Evolutionary conservation across 371 early-diverging fungal species (phyloP), one percentile per base, ranked within the genome.

Genomic region (Smittium mucronatum): DNA sequence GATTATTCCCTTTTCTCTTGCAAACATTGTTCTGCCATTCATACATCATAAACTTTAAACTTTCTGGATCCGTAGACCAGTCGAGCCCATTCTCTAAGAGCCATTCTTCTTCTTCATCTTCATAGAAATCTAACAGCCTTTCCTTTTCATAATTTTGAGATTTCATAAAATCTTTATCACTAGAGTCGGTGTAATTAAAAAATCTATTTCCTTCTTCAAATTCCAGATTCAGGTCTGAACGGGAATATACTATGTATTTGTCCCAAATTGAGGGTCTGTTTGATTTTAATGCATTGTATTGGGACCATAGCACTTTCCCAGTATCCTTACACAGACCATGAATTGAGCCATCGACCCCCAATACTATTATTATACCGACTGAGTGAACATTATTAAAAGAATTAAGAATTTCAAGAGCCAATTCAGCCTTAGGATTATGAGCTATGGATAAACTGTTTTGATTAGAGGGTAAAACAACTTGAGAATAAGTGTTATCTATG

Each of bases 51-150:
- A 67, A 64, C 67, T 75, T 63, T 78, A 71, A 57, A 47, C 36
- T 64, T 74, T 72, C 70, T 16, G 73, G 68, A n/a, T 78, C 73
- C 0, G 76, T 77, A 28, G 72, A 66, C 78, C 78, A 78, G 61
- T 78, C 78, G 2, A 78, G 71, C 0, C 78, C 78, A 36, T 78
- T 76, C 33, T 78, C 75, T 57, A 78, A 68, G 17, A 75, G 69
- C 78, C 78, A 78, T 63, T 78, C 75, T 31, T 78, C 77, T 36
- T 77, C 78, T 17, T 70, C 72, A 26, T 72, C 75, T 1, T 35
- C 67, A 17, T 71, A 64, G 26, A 26, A 64, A 2, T 64, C 64
- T 5, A 64, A 21, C 5, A 47, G 5, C 5, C 26, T 28, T 16
- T 15, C 15, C 11, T 11, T 59, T 16, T 8, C 2, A 28, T 59